Evolutionary conservation across 2,329 filamentous ascomycete genomes (phyloP).

Genomic region (Fusarium acutatum): DNA sequence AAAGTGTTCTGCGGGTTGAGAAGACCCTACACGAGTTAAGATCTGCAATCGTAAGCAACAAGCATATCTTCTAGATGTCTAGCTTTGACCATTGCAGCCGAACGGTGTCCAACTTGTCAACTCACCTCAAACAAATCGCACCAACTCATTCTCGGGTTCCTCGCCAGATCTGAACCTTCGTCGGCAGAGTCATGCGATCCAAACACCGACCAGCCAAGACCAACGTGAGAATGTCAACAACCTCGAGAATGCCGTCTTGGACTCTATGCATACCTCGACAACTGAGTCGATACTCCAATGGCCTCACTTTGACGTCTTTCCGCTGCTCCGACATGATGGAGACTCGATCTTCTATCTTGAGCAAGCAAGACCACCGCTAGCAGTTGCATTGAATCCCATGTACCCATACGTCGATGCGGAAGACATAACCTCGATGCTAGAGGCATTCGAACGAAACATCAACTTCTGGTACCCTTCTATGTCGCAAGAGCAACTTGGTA

Average conservation of each 20-base stretch:
- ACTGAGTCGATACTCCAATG: slow-evolving; percentile 61
- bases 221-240: slow-evolving; percentile 35
- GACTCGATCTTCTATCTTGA: slow-evolving; percentile 59
- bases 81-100: slow-evolving; percentile 8
- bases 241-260: slow-evolving; percentile 58
- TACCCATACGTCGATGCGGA: slow-evolving; percentile 53
- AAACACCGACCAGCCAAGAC: slow-evolving; percentile 32
- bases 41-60: slow-evolving; percentile 48
- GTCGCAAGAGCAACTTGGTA: slow-evolving; percentile 50
- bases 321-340: slow-evolving; percentile 53
- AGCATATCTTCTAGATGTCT: background rate
- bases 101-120: slow-evolving; percentile 7
- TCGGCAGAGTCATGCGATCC: slow-evolving; percentile 37
- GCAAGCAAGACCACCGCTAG: slow-evolving; percentile 50
- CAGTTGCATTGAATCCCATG: slow-evolving; percentile 46
- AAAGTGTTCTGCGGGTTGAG: slow-evolving; percentile 59
- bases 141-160: slow-evolving; percentile 38
- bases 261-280: slow-evolving; percentile 60
- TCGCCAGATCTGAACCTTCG: slow-evolving; percentile 31
- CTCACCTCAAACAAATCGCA: slow-evolving; percentile 27
- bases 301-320: slow-evolving; percentile 58
- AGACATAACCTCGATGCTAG: slow-evolving; percentile 53
- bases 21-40: slow-evolving; percentile 56
- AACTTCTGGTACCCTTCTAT: slow-evolving; percentile 65
- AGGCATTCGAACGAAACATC: slow-evolving; percentile 55